Base-by-base conservation (phyloP, 805 yeast species). In the Yarrowia keelungensis region DNA sequence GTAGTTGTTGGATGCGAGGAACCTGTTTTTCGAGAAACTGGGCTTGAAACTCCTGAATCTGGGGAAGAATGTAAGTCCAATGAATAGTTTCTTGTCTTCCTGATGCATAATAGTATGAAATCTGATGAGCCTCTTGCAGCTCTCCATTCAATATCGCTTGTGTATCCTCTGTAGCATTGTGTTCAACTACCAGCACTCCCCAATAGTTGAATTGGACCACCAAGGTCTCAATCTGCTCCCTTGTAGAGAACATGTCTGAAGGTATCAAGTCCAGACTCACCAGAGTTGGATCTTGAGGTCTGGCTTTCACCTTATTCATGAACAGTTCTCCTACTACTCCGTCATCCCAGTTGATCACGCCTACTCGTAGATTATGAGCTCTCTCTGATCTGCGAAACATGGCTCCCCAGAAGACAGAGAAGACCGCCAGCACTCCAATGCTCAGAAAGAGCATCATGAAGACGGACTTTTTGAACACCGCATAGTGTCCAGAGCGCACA, bases 321-420 rank as follows among this genome's bases (percentile, higher is more conserved):
- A 50, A 77, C 22, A 58, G 35, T 2, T 56, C 42, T 14, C 56
- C 66, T 1, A 59, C 67, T 8, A 65, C 22, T 64, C 19, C 73
- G 59, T 36, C 75, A 62, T 80, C 81, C 65, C 80, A 83, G 36
- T 82, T 72, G 49, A 78, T 81, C 50, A 84, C 80, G 46, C 82
- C 74, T 70, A 82, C 73, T 19, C 77, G 75, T 69, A 83, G 73
- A 69, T 81, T 79, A n/a, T 73, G 67, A 69, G 77, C 69, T 66
- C 81, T 72, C 59, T 69, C 8, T 54, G 67, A 46, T 70, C 83
- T 73, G 7, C 76, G 45, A 76, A 74, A 78, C 77, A 79, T 76
- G 56, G 83, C 77, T 53, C 84, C 83, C 89, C 89, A 83, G 78
- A 84, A 79, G 71, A 80, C 76, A 72, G 87, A 76, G 71, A 81